Evolutionary conservation across 805 yeast genomes (phyloP), one percentile per base, ranked within the genome.

Genomic region (Candida ascalaphidarum): DNA sequence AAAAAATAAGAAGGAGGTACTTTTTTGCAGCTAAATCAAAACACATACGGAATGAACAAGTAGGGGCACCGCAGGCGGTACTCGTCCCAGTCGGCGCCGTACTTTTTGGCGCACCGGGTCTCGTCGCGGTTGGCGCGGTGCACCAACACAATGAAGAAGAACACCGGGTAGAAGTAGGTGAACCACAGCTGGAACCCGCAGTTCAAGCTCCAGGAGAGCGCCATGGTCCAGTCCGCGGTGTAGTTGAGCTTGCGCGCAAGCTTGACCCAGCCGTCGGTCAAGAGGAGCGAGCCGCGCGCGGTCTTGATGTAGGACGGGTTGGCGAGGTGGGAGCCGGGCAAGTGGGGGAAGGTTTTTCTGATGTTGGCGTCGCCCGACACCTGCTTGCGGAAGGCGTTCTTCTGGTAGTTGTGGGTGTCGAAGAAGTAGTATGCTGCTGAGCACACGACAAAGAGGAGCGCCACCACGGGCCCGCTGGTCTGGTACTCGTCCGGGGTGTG

Each of bases 121-220:
- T 78, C 72, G 61, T 92, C 98, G 63, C 98, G 80, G 40, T 65
- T 52, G 23, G 95, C 85, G 59, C 98, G 79, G 60, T 92, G 98
- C 25, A 78, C 56, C 52, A 92, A 73, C 37, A 86, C 96, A 43
- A 79, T 60, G 37, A 86, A 73, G 76, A 85, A 92, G 65, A 92
- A 92, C 14, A 66, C 62, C 4, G 98, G 96, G 76, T 81, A 89
- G 60, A 92, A 92, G 89, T 95, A 92, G 24, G 96, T 95, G 65
- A 89, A 75, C 27, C 88, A 82, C 3, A 95, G 82, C 18, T 65
- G 67, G 55, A 79, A 77, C 1, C 98, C 98, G 56, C 96, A 85
- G 36, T 77, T 71, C 36, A 92, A 67, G 4, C 89, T 95, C 98
- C 98, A 92, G 25, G 92, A 70, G 43, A 83, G 63, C 27, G 94